These are phyloP conservation scores for Kodamaea arcana DNA, from an alignment of 1,139 yeast genomes.

Conservation along the genomic window DNA sequence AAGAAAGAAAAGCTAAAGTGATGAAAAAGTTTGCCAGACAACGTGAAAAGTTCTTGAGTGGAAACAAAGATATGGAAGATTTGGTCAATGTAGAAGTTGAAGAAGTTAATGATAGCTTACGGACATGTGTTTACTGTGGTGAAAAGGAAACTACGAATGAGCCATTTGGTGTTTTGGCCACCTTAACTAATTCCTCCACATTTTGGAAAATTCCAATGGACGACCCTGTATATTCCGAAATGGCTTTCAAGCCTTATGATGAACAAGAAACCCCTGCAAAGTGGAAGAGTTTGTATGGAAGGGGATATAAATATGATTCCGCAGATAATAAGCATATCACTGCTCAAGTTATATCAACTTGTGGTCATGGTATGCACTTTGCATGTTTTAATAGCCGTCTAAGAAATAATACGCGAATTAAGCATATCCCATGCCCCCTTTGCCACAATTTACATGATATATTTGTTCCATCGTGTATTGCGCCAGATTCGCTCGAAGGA, in stretches of 20 bases:
- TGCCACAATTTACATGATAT: constrained; percentile 52
- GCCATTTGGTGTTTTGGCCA: constrained; percentile 54
- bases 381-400: constrained; percentile 39
- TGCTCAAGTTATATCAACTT: constrained; percentile 47
- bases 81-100: constrained; percentile 6
- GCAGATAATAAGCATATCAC: constrained; percentile 12
- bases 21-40: constrained; percentile 42
- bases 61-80: constrained; percentile 22
- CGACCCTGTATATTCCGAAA: constrained; percentile 5
- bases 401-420: constrained; percentile 4
- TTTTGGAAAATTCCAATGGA: constrained; percentile 48
- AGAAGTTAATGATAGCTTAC: constrained; percentile 11
- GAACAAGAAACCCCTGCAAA: constrained; percentile 12
- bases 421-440: constrained; percentile 54
- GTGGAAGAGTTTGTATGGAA: constrained; percentile 20
- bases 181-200: constrained; percentile 31
- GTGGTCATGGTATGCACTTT: constrained; percentile 69
- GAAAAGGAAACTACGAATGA: constrained; percentile 45
- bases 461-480: constrained; percentile 40
- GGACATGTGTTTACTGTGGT: constrained; percentile 66
- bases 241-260: constrained; percentile 28
- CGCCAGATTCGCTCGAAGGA: constrained; percentile 18
- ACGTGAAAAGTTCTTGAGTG: constrained; percentile 34
- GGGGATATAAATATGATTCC: constrained; percentile 20
- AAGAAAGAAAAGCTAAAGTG: constrained; percentile 33